Percentiles rank a stretch among this genome's conserved stretches.
phyloP scores from a whole-genome alignment of 345 rosid species.

The Camelina hispida region DNA sequence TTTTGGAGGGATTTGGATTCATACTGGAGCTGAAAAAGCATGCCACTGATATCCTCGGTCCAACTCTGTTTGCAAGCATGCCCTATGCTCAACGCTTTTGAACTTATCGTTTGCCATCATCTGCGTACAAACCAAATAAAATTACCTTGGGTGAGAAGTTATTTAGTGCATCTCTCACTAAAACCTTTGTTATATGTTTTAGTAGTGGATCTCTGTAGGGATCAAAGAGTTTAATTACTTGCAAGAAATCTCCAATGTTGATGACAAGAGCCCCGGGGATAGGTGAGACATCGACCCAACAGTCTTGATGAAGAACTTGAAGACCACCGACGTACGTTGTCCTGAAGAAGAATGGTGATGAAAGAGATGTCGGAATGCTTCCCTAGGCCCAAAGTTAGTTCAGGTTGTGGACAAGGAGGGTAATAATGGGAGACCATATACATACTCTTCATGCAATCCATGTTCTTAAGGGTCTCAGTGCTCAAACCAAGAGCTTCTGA shows the following conservation, averaged over 20 bases:
- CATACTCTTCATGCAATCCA: slow-evolving; percentile 42
- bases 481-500: slow-evolving; percentile 54
- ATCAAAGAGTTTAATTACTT: slow-evolving; percentile 22
- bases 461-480: slow-evolving; percentile 40
- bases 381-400: slow-evolving; percentile 47
- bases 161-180: too few relatives aligned
- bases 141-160: too few relatives aligned
- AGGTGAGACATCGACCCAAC: slow-evolving; percentile 50
- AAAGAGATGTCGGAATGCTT: slow-evolving; percentile 45
- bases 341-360: slow-evolving; percentile 55
- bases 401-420: slow-evolving; percentile 59
- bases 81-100: slow-evolving; percentile 49
- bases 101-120: slow-evolving; percentile 53
- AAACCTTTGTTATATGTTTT: too few relatives aligned
- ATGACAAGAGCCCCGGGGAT: slow-evolving; percentile 43
- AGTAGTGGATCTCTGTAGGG: too few relatives aligned
- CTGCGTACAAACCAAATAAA: slow-evolving; percentile 28
- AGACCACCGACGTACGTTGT: slow-evolving; percentile 56
- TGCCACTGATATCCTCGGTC: slow-evolving; percentile 52
- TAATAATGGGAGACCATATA: slow-evolving; percentile 47
- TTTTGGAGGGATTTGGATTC: slow-evolving; percentile 29
- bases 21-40: slow-evolving; percentile 40
- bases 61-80: slow-evolving; percentile 17
- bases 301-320: slow-evolving; percentile 50
- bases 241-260: slow-evolving; percentile 50